Percentiles rank a stretch among this genome's conserved stretches.
These are phyloP conservation scores for Lathyrus sativus DNA, from an alignment of 306 rosid species.

Conservation along the genomic window DNA sequence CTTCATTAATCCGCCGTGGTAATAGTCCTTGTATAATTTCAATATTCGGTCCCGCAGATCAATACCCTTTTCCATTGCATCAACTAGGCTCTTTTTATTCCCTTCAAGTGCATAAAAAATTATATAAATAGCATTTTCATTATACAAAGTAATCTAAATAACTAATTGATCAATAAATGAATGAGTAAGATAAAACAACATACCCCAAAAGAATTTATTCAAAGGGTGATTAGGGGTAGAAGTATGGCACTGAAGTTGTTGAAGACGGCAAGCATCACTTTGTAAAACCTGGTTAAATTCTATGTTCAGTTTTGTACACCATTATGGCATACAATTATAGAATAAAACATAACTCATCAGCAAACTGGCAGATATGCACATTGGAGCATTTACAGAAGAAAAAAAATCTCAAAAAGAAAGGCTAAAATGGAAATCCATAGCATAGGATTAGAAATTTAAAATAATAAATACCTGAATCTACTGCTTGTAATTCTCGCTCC, in stretches of 20 bases:
- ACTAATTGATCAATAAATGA: constrained; percentile 29
- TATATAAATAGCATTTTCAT: constrained; percentile 22
- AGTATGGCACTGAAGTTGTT: constrained; percentile 92
- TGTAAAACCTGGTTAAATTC: constrained; percentile 93
- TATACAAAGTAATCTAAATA: constrained; percentile 31
- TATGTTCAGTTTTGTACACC: constrained; percentile 51
- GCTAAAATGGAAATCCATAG: constrained; percentile 29
- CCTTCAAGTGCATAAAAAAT: constrained; percentile 55
- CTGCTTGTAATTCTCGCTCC: constrained; percentile 96
- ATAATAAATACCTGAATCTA: constrained; percentile 79
- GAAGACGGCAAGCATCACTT: constrained; percentile 87
- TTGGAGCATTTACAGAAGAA: constrained; percentile 3
- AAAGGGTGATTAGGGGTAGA: constrained; percentile 73
- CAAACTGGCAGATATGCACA: constrained; percentile 35
- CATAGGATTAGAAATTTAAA: constrained; percentile 23
- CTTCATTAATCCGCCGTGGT: constrained; percentile 98
- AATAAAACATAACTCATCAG: constrained; percentile 40
- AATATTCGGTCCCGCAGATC: constrained; percentile 77
- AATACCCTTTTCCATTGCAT: constrained; percentile 91
- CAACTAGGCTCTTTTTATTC: constrained; percentile 88
- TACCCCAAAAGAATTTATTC: constrained; percentile 90
- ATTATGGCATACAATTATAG: constrained; percentile 44
- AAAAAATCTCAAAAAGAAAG: background rate
- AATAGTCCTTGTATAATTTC: constrained; percentile 65
- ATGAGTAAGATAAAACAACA: constrained; percentile 35